phyloP scores from a whole-genome alignment of 768 basidiomycete species.

The Pholiota conissans region DNA sequence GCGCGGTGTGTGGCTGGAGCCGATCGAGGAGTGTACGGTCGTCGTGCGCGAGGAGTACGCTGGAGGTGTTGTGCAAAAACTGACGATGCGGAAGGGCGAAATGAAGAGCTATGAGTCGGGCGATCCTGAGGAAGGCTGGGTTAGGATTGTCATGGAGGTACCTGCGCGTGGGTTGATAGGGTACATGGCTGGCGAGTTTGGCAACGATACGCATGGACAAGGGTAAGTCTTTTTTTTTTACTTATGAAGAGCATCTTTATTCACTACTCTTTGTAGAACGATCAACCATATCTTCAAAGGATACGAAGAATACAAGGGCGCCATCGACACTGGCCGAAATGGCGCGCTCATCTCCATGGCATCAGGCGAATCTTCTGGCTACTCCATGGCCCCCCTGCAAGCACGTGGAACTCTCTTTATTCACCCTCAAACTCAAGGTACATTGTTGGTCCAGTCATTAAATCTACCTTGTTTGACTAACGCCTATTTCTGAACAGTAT shows the following conservation, averaged over 20 bases:
- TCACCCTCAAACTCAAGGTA: conserved; percentile 41
- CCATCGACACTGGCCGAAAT: conserved; percentile 47
- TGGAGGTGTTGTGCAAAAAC: conserved; percentile 46
- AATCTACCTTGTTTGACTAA: too few relatives aligned
- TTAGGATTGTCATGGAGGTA: conserved; percentile 47
- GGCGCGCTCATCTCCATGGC: conserved; percentile 49
- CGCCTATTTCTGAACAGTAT: too few relatives aligned
- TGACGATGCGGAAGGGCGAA: conserved; percentile 50
- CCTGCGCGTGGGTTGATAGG: conserved; percentile 50
- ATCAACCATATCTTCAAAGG: conserved; percentile 54
- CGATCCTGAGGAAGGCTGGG: conserved; percentile 45
- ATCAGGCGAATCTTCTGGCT: conserved; percentile 44
- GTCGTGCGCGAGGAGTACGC: conserved; percentile 48
- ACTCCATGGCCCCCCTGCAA: conserved; percentile 50
- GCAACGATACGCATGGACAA: conserved; percentile 51
- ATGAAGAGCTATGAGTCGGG: conserved; percentile 47
- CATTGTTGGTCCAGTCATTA: too few relatives aligned
- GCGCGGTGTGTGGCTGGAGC: conserved; percentile 40
- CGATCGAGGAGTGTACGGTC: conserved; percentile 46
- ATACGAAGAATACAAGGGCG: conserved; percentile 43
- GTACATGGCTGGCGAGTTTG: conserved; percentile 53
- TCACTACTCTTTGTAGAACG: too few relatives aligned
- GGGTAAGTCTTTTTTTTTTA: too few relatives aligned
- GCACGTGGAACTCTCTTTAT: conserved; percentile 49
- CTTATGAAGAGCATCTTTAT: too few relatives aligned